These are phyloP conservation scores for Neurospora sp. DNA, from an alignment of 495 filamentous ascomycete species.

Conservation along the genomic window DNA sequence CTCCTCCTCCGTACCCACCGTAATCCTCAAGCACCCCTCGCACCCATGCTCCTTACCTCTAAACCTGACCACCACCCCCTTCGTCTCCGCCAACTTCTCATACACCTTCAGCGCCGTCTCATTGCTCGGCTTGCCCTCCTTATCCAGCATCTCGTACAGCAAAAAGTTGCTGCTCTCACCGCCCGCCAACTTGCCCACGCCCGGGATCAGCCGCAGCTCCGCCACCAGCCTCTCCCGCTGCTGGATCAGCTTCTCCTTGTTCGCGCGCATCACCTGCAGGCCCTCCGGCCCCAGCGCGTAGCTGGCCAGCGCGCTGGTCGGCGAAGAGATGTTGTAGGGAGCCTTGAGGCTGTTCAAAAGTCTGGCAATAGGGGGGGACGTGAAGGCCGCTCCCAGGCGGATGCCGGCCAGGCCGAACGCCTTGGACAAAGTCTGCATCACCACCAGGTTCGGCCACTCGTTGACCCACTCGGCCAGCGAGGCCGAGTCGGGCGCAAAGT, in stretches of 20 bases:
- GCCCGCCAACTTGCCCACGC: conserved; percentile 73
- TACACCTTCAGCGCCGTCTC: conserved; percentile 67
- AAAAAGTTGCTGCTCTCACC: conserved; percentile 81
- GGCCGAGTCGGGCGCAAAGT: conserved; percentile 73
- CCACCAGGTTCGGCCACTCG: conserved; percentile 92
- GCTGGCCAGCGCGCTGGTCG: conserved; percentile 70
- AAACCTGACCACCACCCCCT: conserved; percentile 87
- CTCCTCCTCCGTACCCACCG: conserved; percentile 83
- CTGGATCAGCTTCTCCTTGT: conserved; percentile 54
- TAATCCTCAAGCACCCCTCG: conserved; percentile 78
- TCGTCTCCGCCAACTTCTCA: conserved; percentile 72
- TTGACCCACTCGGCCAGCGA: conserved; percentile 87
- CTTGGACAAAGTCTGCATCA: conserved; percentile 96
- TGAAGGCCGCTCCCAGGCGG: conserved; percentile 59
- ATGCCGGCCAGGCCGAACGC: conserved; percentile 94
- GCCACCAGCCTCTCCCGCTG: conserved; percentile 68
- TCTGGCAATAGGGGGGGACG: conserved; percentile 44
- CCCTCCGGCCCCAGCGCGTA: conserved; percentile 57
- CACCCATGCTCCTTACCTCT: conserved; percentile 87
- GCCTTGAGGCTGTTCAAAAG: conserved; percentile 89
- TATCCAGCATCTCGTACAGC: conserved; percentile 75
- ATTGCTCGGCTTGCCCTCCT: conserved; percentile 66
- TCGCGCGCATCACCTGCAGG: conserved; percentile 57
- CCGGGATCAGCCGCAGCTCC: conserved; percentile 65
- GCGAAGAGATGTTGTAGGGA: conserved; percentile 85